Evolutionary conservation across 768 basidiomycete genomes (phyloP).

Genomic region (Gyrodon lividus): DNA sequence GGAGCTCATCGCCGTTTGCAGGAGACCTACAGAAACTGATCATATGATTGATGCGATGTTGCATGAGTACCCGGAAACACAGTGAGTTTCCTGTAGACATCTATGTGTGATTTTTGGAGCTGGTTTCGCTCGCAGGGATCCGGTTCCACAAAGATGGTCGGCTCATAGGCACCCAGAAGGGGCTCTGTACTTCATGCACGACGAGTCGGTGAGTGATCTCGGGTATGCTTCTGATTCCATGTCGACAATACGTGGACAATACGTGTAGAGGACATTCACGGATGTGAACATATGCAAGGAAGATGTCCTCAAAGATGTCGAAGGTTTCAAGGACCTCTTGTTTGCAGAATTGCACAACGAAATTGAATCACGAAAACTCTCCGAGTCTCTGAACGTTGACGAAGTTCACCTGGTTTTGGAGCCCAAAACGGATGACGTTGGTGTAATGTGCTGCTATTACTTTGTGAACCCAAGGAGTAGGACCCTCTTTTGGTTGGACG

Average conservation of each 20-base stretch:
- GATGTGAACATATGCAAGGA: constrained; percentile 52
- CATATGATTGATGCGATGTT: constrained; percentile 16
- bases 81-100: constrained; percentile 14
- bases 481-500: constrained; percentile 55
- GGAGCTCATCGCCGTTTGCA: constrained; percentile 5
- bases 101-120: not conserved
- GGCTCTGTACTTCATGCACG: constrained; percentile 55
- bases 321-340: constrained; percentile 29
- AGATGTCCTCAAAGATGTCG: constrained; percentile 32
- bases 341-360: constrained; percentile 18
- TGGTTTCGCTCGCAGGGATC: constrained; percentile 6
- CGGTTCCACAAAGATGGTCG: constrained; percentile 41
- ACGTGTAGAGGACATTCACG: constrained; percentile 49
- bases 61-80: constrained; percentile 15
- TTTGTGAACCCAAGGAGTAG: constrained; percentile 48
- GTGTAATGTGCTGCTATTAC: constrained; percentile 43
- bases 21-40: not conserved
- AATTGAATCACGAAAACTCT: constrained; percentile 12
- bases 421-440: constrained; percentile 23
- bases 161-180: constrained; percentile 59
- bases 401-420: constrained; percentile 48
- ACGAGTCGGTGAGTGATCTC: constrained; percentile 35
- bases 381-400: constrained; percentile 24
- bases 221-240: not conserved
- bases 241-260: constrained; percentile 1